These are phyloP conservation scores for Fusarium sp. DNA, from an alignment of 2,329 filamentous ascomycete species.

Conservation along the genomic window DNA sequence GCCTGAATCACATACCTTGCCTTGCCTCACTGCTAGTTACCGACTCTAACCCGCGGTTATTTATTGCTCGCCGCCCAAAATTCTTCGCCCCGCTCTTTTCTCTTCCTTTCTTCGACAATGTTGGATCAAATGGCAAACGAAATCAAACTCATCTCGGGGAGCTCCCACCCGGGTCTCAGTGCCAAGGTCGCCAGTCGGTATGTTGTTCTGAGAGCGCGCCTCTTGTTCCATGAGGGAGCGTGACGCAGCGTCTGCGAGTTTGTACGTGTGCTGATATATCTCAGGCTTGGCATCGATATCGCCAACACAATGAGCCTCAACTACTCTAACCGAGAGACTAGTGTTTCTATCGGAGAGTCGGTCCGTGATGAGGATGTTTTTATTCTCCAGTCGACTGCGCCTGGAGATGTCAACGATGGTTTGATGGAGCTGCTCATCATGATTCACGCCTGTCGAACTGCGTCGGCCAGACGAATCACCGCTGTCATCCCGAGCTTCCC, in stretches of 20 bases:
- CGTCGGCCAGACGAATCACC: constrained; percentile 84
- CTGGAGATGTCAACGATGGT: constrained; percentile 96
- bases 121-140: constrained; percentile 61
- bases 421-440: constrained; percentile 99
- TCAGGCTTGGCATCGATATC: constrained; percentile 77
- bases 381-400: constrained; percentile 93
- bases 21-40: not conserved
- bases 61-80: constrained; percentile 43
- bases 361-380: constrained; percentile 98
- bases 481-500: constrained; percentile 96
- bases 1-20: constrained; percentile 36
- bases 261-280: constrained; percentile 38
- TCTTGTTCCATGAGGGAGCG: not conserved
- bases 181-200: constrained; percentile 57
- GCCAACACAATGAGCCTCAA: constrained; percentile 83
- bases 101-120: constrained; percentile 45
- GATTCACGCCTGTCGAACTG: constrained; percentile 86
- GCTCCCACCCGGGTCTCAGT: constrained; percentile 59
- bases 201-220: constrained; percentile 31
- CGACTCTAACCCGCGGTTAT: constrained; percentile 30
- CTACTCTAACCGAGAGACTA: constrained; percentile 88
- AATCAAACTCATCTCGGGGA: constrained; percentile 62
- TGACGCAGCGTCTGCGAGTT: constrained; percentile 5
- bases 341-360: constrained; percentile 93
- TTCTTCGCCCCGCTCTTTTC: constrained; percentile 41